These are phyloP conservation scores for Kwoniella shandongensis DNA, from an alignment of 768 basidiomycete genomes.

Conservation along the genomic window DNA sequence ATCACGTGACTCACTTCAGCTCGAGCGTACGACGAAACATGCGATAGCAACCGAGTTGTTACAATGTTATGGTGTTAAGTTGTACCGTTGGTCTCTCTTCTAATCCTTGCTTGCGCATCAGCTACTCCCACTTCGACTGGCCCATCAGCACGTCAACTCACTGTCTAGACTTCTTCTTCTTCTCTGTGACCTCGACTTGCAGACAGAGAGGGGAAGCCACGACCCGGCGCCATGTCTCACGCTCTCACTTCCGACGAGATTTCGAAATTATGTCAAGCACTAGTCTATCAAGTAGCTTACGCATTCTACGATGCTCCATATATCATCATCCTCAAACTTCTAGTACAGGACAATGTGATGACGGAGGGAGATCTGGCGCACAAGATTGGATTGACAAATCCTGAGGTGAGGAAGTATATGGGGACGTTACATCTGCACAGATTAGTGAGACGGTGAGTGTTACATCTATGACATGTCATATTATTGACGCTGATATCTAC, in stretches of 20 bases:
- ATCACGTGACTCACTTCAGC: no score
- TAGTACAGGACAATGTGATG: slow-evolving; percentile 81
- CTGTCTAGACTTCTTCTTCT: no score
- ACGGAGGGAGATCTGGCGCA: slow-evolving; percentile 15
- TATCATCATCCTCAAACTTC: slow-evolving; percentile 89
- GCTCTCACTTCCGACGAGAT: slow-evolving; percentile 36
- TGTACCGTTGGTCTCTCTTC: no score
- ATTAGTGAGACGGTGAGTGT: slow-evolving; percentile 43
- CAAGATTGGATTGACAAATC: slow-evolving; percentile 25
- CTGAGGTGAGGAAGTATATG: slow-evolving; percentile 50
- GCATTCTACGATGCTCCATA: slow-evolving; percentile 92
- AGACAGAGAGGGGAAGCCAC: background rate
- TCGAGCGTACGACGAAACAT: no score
- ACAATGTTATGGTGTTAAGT: no score
- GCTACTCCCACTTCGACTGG: no score
- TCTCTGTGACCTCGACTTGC: no score
- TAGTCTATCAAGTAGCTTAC: slow-evolving; percentile 89
- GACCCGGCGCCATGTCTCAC: slow-evolving; percentile 23
- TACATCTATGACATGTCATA: background rate
- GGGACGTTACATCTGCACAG: slow-evolving; percentile 47
- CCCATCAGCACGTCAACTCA: no score
- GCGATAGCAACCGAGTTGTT: no score
- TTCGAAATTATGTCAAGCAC: slow-evolving; percentile 47
- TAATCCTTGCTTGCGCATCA: no score
- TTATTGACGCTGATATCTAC: no score